Evolutionary conservation across 176 grass and related monocot genomes (phyloP).

Genomic region (Triticum timopheevii): DNA sequence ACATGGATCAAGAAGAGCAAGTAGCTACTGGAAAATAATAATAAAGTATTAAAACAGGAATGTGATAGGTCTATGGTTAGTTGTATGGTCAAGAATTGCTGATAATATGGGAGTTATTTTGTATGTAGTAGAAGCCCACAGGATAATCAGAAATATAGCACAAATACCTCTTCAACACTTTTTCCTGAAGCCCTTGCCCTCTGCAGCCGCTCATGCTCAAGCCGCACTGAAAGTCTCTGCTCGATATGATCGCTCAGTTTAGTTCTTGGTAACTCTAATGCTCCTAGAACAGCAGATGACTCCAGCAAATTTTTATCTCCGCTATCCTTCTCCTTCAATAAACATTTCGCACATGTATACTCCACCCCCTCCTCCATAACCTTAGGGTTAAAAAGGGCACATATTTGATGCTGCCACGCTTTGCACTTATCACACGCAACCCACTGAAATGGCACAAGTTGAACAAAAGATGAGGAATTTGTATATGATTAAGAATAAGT

Average conservation of each 20-base stretch:
- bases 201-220: slow-evolving; percentile 61
- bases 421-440: slow-evolving; percentile 86
- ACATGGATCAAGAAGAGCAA: slow-evolving; percentile 2
- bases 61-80: background rate
- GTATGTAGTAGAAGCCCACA: background rate
- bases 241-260: slow-evolving; percentile 89
- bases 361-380: slow-evolving; percentile 59
- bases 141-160: background rate
- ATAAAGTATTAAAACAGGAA: background rate
- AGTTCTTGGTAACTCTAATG: slow-evolving; percentile 73
- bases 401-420: slow-evolving; percentile 96
- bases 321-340: slow-evolving; percentile 64
- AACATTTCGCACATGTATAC: slow-evolving; percentile 86
- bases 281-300: slow-evolving; percentile 56
- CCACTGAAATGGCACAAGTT: slow-evolving; percentile 67
- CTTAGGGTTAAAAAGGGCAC: slow-evolving; percentile 88
- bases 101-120: slow-evolving; percentile 13
- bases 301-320: slow-evolving; percentile 37
- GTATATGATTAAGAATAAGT: slow-evolving; percentile 20
- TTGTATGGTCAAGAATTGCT: background rate
- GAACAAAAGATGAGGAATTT: slow-evolving; percentile 37
- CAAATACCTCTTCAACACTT: slow-evolving; percentile 67
- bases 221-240: slow-evolving; percentile 68
- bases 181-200: slow-evolving; percentile 60
- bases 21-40: background rate